Conservation (phyloP, 2,329 filamentous ascomycete species). For the Epichloe gansuensis region DNA sequence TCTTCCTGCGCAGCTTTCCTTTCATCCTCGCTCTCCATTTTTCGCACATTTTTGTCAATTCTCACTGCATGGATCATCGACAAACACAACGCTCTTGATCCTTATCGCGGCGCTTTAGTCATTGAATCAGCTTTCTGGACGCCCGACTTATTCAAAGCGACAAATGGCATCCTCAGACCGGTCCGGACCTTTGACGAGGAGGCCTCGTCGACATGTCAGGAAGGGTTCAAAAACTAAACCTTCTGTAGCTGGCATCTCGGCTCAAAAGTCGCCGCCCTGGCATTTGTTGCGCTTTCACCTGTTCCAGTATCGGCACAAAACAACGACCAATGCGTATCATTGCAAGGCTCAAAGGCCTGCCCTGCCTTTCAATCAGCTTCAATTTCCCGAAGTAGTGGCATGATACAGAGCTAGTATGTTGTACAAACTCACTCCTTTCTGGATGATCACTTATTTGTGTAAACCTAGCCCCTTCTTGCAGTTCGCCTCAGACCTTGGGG, state of each 20-base stretch:
- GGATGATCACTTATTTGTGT: not conserved
- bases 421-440: not conserved
- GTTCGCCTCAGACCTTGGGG: constrained; percentile 60
- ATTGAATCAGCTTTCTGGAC: not conserved
- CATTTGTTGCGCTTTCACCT: constrained; percentile 16
- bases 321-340: constrained; percentile 44
- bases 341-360: constrained; percentile 58
- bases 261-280: constrained; percentile 8
- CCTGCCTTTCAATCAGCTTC: constrained; percentile 61
- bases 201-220: not conserved
- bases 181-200: not conserved
- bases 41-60: not conserved
- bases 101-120: not conserved
- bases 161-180: not conserved
- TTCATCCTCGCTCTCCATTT: constrained; percentile 3
- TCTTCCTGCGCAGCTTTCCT: constrained; percentile 12
- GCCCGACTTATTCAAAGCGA: not conserved
- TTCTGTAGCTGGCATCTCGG: not conserved
- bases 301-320: constrained; percentile 24
- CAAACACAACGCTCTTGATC: not conserved
- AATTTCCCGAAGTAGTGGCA: constrained; percentile 48
- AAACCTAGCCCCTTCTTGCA: constrained; percentile 65
- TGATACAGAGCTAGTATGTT: constrained; percentile 54
- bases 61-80: constrained; percentile 4
- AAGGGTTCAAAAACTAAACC: not conserved